Evolutionary conservation across 1,284 basidiomycete species (phyloP).

Genomic region (Trichosporon faecale): DNA sequence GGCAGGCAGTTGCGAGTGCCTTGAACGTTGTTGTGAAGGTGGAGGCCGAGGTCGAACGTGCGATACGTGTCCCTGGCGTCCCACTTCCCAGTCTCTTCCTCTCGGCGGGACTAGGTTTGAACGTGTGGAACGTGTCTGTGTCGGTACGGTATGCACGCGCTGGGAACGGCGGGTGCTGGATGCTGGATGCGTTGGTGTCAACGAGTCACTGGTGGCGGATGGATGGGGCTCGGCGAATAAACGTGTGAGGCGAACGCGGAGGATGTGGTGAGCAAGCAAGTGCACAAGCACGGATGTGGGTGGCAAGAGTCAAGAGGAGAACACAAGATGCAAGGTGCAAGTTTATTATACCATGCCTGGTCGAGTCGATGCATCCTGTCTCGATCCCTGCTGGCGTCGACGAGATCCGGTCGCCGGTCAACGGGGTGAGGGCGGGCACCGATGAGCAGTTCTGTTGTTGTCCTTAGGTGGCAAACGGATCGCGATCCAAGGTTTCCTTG

Average conservation of each 20-base stretch:
- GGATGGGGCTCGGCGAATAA: not conserved
- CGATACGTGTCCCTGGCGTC: not conserved
- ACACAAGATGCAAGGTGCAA: not conserved
- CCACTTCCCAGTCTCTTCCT: not conserved
- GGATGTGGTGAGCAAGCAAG: not conserved
- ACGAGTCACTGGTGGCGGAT: not conserved
- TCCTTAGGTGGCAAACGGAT: not conserved
- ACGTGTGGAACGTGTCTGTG: not conserved
- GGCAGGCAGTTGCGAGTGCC: not conserved
- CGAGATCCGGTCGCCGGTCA: not conserved
- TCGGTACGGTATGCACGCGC: not conserved
- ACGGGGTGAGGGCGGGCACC: no score
- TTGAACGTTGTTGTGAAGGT: not conserved
- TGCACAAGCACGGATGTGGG: not conserved
- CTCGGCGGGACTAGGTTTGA: not conserved
- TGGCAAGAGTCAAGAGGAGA: not conserved
- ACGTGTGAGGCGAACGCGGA: not conserved
- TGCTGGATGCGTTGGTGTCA: not conserved
- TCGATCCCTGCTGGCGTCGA: not conserved
- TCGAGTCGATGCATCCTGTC: not conserved
- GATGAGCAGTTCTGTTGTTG: not conserved
- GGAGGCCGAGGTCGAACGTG: not conserved
- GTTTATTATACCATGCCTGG: not conserved
- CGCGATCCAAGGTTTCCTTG: not conserved
- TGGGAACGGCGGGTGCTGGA: not conserved